These are phyloP conservation scores for Neofusicoccum sp. DNA, from an alignment of 2,329 filamentous ascomycete genomes.

Conservation along the genomic window DNA sequence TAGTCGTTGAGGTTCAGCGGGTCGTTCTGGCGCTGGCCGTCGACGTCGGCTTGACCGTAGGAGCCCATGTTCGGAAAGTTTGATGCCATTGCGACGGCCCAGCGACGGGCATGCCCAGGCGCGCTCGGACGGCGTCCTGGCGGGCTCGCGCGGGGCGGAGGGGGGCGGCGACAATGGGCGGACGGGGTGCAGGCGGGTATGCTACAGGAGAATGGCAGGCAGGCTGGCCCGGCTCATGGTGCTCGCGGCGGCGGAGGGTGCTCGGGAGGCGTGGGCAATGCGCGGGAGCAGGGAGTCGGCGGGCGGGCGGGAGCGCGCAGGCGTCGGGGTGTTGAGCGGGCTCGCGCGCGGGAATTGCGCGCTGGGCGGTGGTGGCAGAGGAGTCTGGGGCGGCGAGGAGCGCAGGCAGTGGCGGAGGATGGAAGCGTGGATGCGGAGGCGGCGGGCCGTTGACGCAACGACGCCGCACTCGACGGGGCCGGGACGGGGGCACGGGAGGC, in stretches of 20 bases:
- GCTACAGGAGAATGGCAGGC: background rate
- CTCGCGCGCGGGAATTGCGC: background rate
- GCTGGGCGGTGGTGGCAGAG: background rate
- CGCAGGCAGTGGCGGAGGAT: constrained; percentile 1
- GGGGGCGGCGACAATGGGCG: background rate
- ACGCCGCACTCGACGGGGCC: constrained; percentile 1
- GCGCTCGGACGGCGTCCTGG: background rate
- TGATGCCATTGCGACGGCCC: constrained; percentile 31
- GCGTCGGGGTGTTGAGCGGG: background rate
- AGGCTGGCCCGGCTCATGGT: constrained; percentile 13
- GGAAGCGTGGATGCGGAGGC: constrained; percentile 13
- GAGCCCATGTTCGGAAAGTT: constrained; percentile 28
- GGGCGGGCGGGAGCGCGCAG: background rate
- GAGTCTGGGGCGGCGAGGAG: background rate
- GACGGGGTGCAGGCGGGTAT: background rate
- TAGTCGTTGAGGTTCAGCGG: constrained; percentile 39
- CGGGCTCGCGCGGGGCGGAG: background rate
- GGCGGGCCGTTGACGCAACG: constrained; percentile 20
- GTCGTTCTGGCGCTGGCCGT: constrained; percentile 30
- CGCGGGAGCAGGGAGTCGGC: background rate
- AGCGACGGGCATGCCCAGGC: constrained; percentile 10
- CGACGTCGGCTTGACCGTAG: constrained; percentile 25
- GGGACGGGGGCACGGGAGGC: background rate
- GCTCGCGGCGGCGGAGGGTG: background rate
- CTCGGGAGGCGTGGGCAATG: background rate